A percentile compares a stretch with the other conserved stretches of the same genome.
These are phyloP conservation scores for Tolypocladium nubicola DNA, from an alignment of 2,329 filamentous ascomycete genomes.

Conservation along the genomic window DNA sequence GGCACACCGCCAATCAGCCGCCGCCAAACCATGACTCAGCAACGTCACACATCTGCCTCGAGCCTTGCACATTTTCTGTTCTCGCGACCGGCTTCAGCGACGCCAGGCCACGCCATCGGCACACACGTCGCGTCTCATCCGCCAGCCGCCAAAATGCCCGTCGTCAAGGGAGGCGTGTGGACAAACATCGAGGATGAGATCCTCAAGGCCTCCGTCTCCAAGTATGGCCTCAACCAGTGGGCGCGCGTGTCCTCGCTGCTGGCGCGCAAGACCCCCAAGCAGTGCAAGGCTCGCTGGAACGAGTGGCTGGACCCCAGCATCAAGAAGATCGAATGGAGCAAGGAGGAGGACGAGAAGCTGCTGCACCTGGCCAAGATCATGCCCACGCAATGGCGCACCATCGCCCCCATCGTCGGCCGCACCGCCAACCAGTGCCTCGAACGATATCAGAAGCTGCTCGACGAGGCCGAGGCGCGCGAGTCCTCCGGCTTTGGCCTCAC, in stretches of 20 bases:
- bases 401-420: slow-evolving; percentile 89
- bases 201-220: slow-evolving; percentile 88
- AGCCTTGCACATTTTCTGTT: slow-evolving; percentile 17
- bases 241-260: slow-evolving; percentile 94
- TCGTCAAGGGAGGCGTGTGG: slow-evolving; percentile 67
- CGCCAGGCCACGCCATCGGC: neutral
- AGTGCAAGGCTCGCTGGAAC: slow-evolving; percentile 97
- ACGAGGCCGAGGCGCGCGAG: slow-evolving; percentile 89
- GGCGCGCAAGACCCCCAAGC: slow-evolving; percentile 94
- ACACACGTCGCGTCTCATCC: neutral
- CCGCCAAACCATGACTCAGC: slow-evolving; percentile 6
- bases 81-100: slow-evolving; percentile 1
- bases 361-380: slow-evolving; percentile 95
- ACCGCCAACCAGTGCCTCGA: slow-evolving; percentile 96
- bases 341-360: slow-evolving; percentile 96
- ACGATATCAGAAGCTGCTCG: slow-evolving; percentile 89
- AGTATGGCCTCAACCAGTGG: slow-evolving; percentile 96
- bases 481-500: slow-evolving; percentile 72
- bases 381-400: slow-evolving; percentile 98
- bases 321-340: slow-evolving; percentile 97
- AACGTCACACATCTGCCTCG: slow-evolving; percentile 1
- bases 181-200: slow-evolving; percentile 86
- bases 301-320: slow-evolving; percentile 98
- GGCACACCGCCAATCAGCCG: neutral
- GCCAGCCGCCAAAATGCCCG: slow-evolving; percentile 43